Percentiles rank a stretch among this genome's conserved stretches.
phyloP scores from a whole-genome alignment of 2,329 filamentous ascomycete genomes.

The Diplodia scrobiculata region DNA sequence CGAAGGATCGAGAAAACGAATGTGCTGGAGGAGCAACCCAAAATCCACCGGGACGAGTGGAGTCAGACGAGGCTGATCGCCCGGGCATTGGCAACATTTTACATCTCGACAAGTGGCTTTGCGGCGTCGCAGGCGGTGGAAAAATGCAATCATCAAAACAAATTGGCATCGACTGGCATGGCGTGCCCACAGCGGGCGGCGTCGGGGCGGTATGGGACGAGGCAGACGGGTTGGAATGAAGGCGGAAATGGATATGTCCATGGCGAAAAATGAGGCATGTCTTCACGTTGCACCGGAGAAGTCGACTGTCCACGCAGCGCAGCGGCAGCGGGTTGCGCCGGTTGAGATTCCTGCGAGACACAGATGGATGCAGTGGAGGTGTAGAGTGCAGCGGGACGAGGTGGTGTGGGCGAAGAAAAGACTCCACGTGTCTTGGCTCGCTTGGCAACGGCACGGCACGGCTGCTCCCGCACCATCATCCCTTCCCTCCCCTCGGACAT shows the following conservation, averaged over 20 bases:
- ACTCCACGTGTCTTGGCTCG: background rate
- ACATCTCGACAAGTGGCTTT: background rate
- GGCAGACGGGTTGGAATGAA: background rate
- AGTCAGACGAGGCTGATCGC: background rate
- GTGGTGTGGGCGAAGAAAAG: background rate
- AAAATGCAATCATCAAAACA: conserved; percentile 22
- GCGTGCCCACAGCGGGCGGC: background rate
- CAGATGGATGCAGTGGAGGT: background rate
- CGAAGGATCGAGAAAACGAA: background rate
- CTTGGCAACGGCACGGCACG: background rate
- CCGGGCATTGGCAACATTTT: background rate
- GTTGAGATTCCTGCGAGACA: background rate
- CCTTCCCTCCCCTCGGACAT: background rate
- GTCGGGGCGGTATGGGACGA: background rate
- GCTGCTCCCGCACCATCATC: background rate
- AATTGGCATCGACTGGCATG: background rate
- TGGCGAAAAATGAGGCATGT: background rate
- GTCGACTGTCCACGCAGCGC: background rate
- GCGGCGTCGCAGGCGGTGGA: background rate
- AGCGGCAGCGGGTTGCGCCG: too few relatives aligned
- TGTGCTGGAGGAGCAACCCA: conserved; percentile 6
- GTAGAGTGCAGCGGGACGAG: background rate
- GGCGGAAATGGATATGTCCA: background rate
- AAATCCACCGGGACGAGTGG: background rate
- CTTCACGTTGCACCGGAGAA: background rate